phyloP scores from a whole-genome alignment of 2,329 filamentous ascomycete species.

The Penicillium sumatraense region DNA sequence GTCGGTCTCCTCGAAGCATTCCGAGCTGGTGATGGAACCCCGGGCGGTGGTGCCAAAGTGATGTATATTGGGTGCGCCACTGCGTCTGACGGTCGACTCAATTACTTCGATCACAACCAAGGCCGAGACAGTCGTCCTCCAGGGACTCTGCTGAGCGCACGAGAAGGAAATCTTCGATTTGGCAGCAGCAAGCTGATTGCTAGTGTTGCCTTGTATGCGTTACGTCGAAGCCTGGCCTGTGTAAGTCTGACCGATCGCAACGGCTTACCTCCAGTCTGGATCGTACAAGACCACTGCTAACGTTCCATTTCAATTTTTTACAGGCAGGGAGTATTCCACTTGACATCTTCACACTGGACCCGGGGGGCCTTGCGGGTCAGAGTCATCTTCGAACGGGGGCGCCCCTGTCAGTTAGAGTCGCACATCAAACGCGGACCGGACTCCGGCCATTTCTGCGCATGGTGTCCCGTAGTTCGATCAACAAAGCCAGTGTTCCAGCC shows the following conservation, averaged over 20 bases:
- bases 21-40: constrained; percentile 36
- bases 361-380: constrained; percentile 34
- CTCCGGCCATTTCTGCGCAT: constrained; percentile 39
- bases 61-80: constrained; percentile 43
- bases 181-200: constrained; percentile 43
- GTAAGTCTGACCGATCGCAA: constrained; percentile 28
- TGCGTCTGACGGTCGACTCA: constrained; percentile 34
- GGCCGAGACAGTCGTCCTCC: constrained; percentile 19
- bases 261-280: not conserved
- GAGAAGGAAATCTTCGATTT: constrained; percentile 36
- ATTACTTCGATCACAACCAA: constrained; percentile 37
- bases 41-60: constrained; percentile 37
- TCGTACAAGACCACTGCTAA: not conserved
- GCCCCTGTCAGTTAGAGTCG: constrained; percentile 36
- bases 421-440: constrained; percentile 37
- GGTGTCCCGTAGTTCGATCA: constrained; percentile 41
- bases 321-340: constrained; percentile 41
- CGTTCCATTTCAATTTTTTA: constrained; percentile 40
- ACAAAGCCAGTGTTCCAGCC: constrained; percentile 40
- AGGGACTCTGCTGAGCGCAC: constrained; percentile 33
- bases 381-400: constrained; percentile 29
- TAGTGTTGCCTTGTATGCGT: constrained; percentile 41
- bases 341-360: constrained; percentile 43
- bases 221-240: constrained; percentile 40
- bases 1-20: constrained; percentile 42